Evolutionary conservation across 805 yeast species (phyloP), one percentile per base, ranked within the genome.

Genomic region (Cyberlindnera xylosilytica): DNA sequence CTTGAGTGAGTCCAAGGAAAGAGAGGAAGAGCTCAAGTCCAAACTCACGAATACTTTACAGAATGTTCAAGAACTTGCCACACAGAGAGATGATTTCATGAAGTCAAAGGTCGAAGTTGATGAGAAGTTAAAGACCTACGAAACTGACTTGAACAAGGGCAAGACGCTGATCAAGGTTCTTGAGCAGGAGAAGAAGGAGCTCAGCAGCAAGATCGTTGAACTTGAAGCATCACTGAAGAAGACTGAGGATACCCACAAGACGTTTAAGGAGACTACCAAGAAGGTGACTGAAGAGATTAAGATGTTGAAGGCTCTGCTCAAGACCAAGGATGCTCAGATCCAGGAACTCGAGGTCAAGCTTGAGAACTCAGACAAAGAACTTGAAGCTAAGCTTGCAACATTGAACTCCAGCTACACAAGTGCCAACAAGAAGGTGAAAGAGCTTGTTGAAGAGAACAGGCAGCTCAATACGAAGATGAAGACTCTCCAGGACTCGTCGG

Each of bases 361-460:
- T 11, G 42, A 50, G 2, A 39, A 42, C 10, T 61, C 68, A 12
- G 68, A 61, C 22, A 47, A 61, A 34, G 61, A 57, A 18, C 46
- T 73, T 17, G 69, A 68, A 34, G 48, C 50, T 5, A 71, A 67
- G 44, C 39, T 74, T 19, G 50, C 58, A 4, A 47, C 60, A 1
- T 29, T 68, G 19, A 66, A 58, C 29, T 57, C 60, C 15, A 64
- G 58, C 32, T 64, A 63, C 35, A 45, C 45, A 18, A 52, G 56
- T 20, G 69, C 76, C 6, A 63, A 63, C 45, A 60, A 57, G 23
- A 62, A 68, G 27, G 51, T 74, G 15, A 58, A 65, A 36, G 60
- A 64, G 5, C 54, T 73, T 19, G 55, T 70, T 1, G 62, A 61
- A 3, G 83, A 74, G 45, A 78, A 77, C 49, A 61, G 61, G 20